Evolutionary conservation across 2,329 filamentous ascomycete species (phyloP), one percentile per base, ranked within the genome.

Genomic region (Didymella lethalis): DNA sequence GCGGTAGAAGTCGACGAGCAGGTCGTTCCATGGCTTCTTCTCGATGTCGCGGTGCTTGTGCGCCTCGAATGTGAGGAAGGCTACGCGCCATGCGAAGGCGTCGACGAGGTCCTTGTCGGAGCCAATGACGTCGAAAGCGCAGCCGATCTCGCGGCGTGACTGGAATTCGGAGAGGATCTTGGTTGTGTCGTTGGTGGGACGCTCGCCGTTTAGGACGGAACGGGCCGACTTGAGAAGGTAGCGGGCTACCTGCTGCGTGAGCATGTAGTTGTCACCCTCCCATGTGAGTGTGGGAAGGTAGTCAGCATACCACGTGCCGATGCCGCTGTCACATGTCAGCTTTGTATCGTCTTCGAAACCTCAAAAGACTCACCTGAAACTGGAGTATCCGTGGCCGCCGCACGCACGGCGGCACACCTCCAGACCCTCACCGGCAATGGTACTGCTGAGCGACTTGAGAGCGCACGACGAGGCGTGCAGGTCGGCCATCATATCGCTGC

Each of bases 261-360:
- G 81, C 90, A 93, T 92, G 80, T 90, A 92, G 81, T 91, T 92
- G 79, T 92, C 90, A 44, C 90, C 90, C 74, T 92, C 90, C 87
- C 88, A 91, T 10, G 89, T 91, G 4, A 82, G 79, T 0, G 85
- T 90, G 16, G 90, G 89, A 1, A 92, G 82, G 72, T 92, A 92
- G 74, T 93, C 90, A 28, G 89, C 83, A 68, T 92, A 93, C 84
- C 86, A 90, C 18, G 84, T 79, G 1, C 89, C 90, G 65, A 93
- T 91, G n/a, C 90, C 90, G 54, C 86, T 72, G 23, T 49, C 7
- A 3, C 20, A 3, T 14, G 57, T 69, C 55, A 68, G 60, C 14
- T 65, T 57, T 64, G 61, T 6, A 25, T 44, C 10, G 26, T 12
- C 1, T 11, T 10, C 7, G 3, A 25, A 18, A n/a, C 25, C 10